These are phyloP conservation scores for Penicillium sp. DNA, from an alignment of 2,329 filamentous ascomycete genomes.

Conservation along the genomic window DNA sequence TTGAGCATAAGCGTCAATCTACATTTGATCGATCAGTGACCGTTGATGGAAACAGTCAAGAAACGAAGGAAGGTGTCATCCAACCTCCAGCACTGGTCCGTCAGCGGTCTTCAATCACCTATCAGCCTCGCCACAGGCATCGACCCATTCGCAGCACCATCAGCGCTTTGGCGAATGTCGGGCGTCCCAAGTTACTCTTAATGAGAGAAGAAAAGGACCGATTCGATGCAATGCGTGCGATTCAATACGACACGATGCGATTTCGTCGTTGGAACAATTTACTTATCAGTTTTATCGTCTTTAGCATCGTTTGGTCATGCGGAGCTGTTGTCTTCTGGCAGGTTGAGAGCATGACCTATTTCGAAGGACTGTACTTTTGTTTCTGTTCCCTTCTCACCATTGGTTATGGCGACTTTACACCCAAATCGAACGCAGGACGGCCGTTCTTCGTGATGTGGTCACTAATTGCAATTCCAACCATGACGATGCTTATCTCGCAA, in stretches of 20 bases:
- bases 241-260: slow-evolving; percentile 60
- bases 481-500: slow-evolving; percentile 78
- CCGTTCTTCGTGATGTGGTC: slow-evolving; percentile 94
- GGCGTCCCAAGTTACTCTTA: slow-evolving; percentile 47
- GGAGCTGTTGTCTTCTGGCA: slow-evolving; percentile 71
- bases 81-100: slow-evolving; percentile 1
- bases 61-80: neutral
- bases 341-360: slow-evolving; percentile 60
- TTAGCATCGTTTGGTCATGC: slow-evolving; percentile 70
- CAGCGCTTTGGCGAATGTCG: slow-evolving; percentile 15
- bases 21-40: slow-evolving; percentile 53
- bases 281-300: slow-evolving; percentile 59
- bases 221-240: slow-evolving; percentile 74
- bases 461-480: slow-evolving; percentile 75
- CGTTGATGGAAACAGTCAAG: slow-evolving; percentile 8
- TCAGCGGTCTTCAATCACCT: slow-evolving; percentile 8
- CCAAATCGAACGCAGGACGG: slow-evolving; percentile 69
- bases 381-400: slow-evolving; percentile 80
- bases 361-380: slow-evolving; percentile 75
- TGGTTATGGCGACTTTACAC: slow-evolving; percentile 76
- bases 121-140: slow-evolving; percentile 6
- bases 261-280: slow-evolving; percentile 72
- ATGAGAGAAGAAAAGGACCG: slow-evolving; percentile 62
- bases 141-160: slow-evolving; percentile 23
- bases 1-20: slow-evolving; percentile 49